Conservation (phyloP, 2,329 filamentous ascomycete genomes). For the Pseudocercospora pini-densiflorae region DNA sequence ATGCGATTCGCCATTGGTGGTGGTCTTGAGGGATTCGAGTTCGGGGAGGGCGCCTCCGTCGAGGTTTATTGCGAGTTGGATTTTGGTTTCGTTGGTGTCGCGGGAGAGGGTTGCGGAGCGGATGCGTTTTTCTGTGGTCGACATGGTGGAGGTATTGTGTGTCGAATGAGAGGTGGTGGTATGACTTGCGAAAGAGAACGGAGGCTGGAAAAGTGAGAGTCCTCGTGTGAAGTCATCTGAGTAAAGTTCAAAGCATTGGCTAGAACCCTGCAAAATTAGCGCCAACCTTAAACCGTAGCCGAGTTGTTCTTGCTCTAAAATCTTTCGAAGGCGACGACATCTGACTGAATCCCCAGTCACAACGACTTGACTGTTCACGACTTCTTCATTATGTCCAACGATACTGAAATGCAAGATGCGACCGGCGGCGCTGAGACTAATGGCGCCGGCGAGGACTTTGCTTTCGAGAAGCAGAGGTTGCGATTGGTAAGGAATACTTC, state of each 20-base stretch:
- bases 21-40: constrained; percentile 43
- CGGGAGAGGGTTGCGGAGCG: constrained; percentile 81
- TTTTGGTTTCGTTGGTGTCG: constrained; percentile 98
- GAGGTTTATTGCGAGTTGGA: constrained; percentile 88
- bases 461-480: constrained; percentile 49
- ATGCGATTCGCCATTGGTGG: constrained; percentile 70
- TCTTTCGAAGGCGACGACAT: constrained; percentile 3
- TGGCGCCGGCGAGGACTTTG: constrained; percentile 39
- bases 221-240: constrained; percentile 18
- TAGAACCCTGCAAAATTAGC: constrained; percentile 20
- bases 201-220: constrained; percentile 12
- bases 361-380: neutral
- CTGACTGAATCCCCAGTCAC: neutral
- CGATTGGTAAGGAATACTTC: constrained; percentile 43
- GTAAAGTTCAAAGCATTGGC: constrained; percentile 16
- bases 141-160: constrained; percentile 26
- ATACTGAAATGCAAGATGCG: constrained; percentile 45
- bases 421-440: constrained; percentile 51
- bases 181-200: too few species aligned
- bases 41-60: constrained; percentile 73
- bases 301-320: constrained; percentile 2
- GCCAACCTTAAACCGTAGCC: constrained; percentile 19
- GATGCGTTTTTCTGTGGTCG: constrained; percentile 36
- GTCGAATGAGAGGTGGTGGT: neutral
- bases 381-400: constrained; percentile 31